A percentile compares a stretch with the other conserved stretches of the same genome.
Evolutionary conservation across 176 grass and related monocot species (phyloP).

Genomic region (Tillandsia leiboldiana): DNA sequence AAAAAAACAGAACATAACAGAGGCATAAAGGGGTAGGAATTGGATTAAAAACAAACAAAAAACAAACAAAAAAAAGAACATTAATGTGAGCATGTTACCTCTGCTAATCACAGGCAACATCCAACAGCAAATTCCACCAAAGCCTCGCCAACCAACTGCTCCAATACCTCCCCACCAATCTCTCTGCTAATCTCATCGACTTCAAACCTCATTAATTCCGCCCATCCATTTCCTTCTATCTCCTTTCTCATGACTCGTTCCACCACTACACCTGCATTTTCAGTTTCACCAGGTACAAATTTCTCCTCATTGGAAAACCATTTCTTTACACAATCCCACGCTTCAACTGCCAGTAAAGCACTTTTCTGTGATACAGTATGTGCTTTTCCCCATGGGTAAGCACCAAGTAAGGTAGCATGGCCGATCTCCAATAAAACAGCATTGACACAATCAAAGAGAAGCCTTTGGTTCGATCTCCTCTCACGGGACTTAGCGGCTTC

Average conservation of each 20-base stretch:
- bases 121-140: conserved; percentile 22
- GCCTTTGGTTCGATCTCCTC: conserved; percentile 66
- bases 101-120: conserved; percentile 11
- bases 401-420: conserved; percentile 22
- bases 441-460: conserved; percentile 77
- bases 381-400: conserved; percentile 35
- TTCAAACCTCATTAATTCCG: conserved; percentile 36
- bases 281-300: conserved; percentile 13
- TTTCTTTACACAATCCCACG: conserved; percentile 40
- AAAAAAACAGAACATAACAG: too few species aligned
- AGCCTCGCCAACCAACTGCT: conserved; percentile 52
- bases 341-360: conserved; percentile 28
- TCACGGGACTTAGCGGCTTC: conserved; percentile 65
- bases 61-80: neutral
- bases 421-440: conserved; percentile 53
- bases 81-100: neutral
- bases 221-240: conserved; percentile 44
- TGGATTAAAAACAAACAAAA: too few species aligned
- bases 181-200: conserved; percentile 37
- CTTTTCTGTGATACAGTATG: conserved; percentile 2
- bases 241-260: conserved; percentile 56
- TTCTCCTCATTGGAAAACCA: conserved; percentile 39
- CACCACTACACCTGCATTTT: conserved; percentile 21
- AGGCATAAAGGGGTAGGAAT: too few species aligned
- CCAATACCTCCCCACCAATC: conserved; percentile 42